These are phyloP conservation scores for Moringa oleifera DNA, from an alignment of 345 rosid genomes.

Conservation along the genomic window DNA sequence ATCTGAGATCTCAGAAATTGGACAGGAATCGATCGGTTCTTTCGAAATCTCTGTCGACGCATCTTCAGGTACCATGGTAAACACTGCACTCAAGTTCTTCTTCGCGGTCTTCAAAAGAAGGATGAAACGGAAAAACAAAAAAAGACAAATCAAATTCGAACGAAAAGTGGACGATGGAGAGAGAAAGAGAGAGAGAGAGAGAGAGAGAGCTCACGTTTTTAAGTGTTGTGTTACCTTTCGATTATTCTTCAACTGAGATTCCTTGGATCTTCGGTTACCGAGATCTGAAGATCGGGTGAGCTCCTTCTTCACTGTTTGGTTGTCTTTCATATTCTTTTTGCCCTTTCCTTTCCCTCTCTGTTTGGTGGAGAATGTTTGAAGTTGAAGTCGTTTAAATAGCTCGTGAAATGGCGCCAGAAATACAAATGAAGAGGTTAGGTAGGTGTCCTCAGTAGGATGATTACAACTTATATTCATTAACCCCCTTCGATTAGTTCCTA, in stretches of 20 bases:
- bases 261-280: constrained; percentile 14
- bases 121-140: neutral
- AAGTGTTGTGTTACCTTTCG: constrained; percentile 16
- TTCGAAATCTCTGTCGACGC: constrained; percentile 13
- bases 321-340: constrained; percentile 22
- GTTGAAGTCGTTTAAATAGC: no score
- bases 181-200: no score
- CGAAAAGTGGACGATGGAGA: neutral
- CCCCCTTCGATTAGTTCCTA: no score
- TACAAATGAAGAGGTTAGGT: no score
- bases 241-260: constrained; percentile 22
- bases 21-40: constrained; percentile 16
- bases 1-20: constrained; percentile 15
- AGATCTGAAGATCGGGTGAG: constrained; percentile 13
- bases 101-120: constrained; percentile 10
- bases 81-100: constrained; percentile 23
- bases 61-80: constrained; percentile 9
- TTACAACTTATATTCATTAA: no score
- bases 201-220: neutral
- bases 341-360: neutral
- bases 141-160: neutral
- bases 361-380: no score
- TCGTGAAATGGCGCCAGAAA: no score
- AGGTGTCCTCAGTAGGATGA: no score
- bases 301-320: constrained; percentile 22